Evolutionary conservation across 345 rosid species (phyloP).

Genomic region (Geranium brycei): DNA sequence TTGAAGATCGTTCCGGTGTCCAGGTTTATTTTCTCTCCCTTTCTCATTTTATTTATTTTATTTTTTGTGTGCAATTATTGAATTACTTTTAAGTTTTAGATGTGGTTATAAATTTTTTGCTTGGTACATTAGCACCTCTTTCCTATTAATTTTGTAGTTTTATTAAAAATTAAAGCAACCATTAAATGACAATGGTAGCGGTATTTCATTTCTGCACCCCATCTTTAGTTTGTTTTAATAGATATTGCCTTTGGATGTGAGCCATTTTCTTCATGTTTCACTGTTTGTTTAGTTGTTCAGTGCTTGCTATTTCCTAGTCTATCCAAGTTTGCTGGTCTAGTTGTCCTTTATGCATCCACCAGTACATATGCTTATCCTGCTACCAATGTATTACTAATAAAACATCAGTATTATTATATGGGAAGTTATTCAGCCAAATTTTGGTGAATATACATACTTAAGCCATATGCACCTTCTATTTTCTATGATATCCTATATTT

Average conservation of each 20-base stretch:
- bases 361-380: neutral
- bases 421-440: neutral
- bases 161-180: no score
- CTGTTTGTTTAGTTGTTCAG: neutral
- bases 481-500: neutral
- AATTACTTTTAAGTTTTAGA: neutral
- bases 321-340: no score
- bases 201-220: neutral
- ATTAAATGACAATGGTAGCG: neutral
- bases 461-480: neutral
- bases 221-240: neutral
- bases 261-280: neutral
- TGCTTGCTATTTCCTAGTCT: neutral
- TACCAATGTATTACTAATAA: no score
- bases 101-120: neutral
- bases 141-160: neutral
- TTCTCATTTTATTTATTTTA: neutral
- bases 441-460: neutral
- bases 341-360: neutral
- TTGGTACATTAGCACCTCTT: neutral
- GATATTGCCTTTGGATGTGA: neutral
- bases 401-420: neutral
- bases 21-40: slow-evolving; percentile 36
- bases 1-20: slow-evolving; percentile 81
- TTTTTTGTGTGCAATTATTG: neutral